Percentiles rank a stretch among this genome's conserved stretches.
Conservation (phyloP, 1,284 basidiomycete genomes). For the Marasmius tenuissimus region DNA sequence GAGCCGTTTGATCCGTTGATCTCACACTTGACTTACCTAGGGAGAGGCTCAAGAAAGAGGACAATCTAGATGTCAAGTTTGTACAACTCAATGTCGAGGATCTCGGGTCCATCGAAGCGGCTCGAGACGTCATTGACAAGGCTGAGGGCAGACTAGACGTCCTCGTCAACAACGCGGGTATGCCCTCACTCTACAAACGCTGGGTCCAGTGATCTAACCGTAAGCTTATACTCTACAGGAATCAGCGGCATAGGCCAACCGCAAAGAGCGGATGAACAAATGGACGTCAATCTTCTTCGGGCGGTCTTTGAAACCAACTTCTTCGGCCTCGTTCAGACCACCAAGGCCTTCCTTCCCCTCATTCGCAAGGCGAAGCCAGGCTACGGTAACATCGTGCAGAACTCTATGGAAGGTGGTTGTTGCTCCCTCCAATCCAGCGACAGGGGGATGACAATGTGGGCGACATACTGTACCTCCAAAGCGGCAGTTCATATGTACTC, state of each 20-base stretch:
- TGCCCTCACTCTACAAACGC: neutral
- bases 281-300: slow-evolving; percentile 33
- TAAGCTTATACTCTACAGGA: slow-evolving; percentile 3
- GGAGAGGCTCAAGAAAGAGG: slow-evolving; percentile 25
- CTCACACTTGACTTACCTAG: slow-evolving; percentile 6
- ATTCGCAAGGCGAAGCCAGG: slow-evolving; percentile 26
- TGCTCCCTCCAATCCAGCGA: slow-evolving; percentile 36
- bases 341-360: slow-evolving; percentile 33
- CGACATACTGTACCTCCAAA: slow-evolving; percentile 18
- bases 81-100: slow-evolving; percentile 38
- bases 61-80: slow-evolving; percentile 28
- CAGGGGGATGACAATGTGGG: slow-evolving; percentile 4
- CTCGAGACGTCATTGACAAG: slow-evolving; percentile 36
- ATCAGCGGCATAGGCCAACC: slow-evolving; percentile 29
- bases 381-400: slow-evolving; percentile 28
- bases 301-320: slow-evolving; percentile 38
- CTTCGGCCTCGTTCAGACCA: slow-evolving; percentile 38
- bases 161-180: slow-evolving; percentile 52
- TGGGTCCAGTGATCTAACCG: neutral
- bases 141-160: slow-evolving; percentile 44
- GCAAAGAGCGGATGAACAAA: slow-evolving; percentile 31
- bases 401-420: slow-evolving; percentile 50
- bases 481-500: slow-evolving; percentile 16
- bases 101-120: slow-evolving; percentile 30
- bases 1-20: neutral